Evolutionary conservation across 805 yeast species (phyloP).

Genomic region (Hanseniaspora vineae): DNA sequence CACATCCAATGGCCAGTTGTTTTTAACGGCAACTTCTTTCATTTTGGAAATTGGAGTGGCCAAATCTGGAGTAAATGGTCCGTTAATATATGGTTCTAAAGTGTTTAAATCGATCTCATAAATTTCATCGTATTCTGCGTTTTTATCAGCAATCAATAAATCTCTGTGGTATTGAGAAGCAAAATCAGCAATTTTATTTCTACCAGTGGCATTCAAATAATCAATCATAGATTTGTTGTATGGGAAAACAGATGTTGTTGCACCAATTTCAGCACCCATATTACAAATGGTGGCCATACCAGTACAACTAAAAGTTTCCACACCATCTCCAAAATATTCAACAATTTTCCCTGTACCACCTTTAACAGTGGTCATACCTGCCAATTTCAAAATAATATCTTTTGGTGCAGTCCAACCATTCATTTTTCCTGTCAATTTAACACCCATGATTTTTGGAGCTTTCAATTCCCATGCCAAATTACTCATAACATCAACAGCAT

Average conservation of each 20-base stretch:
- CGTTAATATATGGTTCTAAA: slow-evolving; percentile 92
- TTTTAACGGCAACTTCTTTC: slow-evolving; percentile 68
- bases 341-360: slow-evolving; percentile 98
- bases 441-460: slow-evolving; percentile 94
- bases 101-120: slow-evolving; percentile 81
- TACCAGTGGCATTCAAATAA: slow-evolving; percentile 76
- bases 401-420: slow-evolving; percentile 96
- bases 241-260: slow-evolving; percentile 96
- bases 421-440: slow-evolving; percentile 82
- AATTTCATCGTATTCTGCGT: slow-evolving; percentile 86
- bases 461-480: slow-evolving; percentile 93
- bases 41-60: slow-evolving; percentile 88
- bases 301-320: slow-evolving; percentile 81
- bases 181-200: slow-evolving; percentile 72
- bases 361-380: slow-evolving; percentile 89
- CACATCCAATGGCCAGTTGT: slow-evolving; percentile 88
- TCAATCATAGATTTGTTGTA: slow-evolving; percentile 81
- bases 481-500: slow-evolving; percentile 94
- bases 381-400: slow-evolving; percentile 85
- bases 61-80: slow-evolving; percentile 97
- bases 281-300: slow-evolving; percentile 99
- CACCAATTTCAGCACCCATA: slow-evolving; percentile 99
- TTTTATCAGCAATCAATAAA: slow-evolving; percentile 75
- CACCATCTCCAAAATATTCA: slow-evolving; percentile 95
- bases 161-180: slow-evolving; percentile 59